Base-by-base conservation (phyloP, 1,284 basidiomycete genomes). In the Ustilago vetiveriae region DNA sequence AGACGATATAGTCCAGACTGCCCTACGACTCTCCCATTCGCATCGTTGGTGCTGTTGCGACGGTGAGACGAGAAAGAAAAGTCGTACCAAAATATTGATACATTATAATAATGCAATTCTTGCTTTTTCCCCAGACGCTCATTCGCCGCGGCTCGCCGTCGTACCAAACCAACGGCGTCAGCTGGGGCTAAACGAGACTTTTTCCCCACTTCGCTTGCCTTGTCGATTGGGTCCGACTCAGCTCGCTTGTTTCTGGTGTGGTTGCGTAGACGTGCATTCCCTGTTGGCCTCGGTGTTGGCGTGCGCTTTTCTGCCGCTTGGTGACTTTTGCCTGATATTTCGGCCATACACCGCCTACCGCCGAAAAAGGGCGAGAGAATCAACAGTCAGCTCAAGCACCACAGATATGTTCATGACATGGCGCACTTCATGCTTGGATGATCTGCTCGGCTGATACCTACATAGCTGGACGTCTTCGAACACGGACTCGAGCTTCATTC, bases 301-400 rank as follows among this genome's bases (percentile, higher is more conserved):
- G n/a, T 24, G 17, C 27, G 39, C 38, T 19, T 19, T 27, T 13
- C 47, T 33, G 7, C 47, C 30, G 43, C 33, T 27, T 11, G 16
- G 13, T 26, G 8, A n/a, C n/a, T n/a, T 14, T 21, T 7, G 17
- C 8, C 19, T 29, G 7, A 8, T 4, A 6, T 35, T 45, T 37
- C 33, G 44, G 33, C 44, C 23, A 27, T 46, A 37, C 44, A 10
- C 35, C 45, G 45, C 45, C 7, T 47, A 37, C 24, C 33, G 44
- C 44, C 44, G 44, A 38, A 37, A 6, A 29, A 29, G 27, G 7
- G 13, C 6, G 19, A 3, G 13, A 10, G 13, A 23, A 35, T n/a
- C 11, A 45, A 35, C 30, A 35, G 30, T 33, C 42, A 23, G 30
- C 42, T 24, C 17, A 14, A 16, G 27, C 29, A 2, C 30, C n/a